Evolutionary conservation across 257 asterid species (phyloP).

Genomic region (Parsonsia alboflavescens): DNA sequence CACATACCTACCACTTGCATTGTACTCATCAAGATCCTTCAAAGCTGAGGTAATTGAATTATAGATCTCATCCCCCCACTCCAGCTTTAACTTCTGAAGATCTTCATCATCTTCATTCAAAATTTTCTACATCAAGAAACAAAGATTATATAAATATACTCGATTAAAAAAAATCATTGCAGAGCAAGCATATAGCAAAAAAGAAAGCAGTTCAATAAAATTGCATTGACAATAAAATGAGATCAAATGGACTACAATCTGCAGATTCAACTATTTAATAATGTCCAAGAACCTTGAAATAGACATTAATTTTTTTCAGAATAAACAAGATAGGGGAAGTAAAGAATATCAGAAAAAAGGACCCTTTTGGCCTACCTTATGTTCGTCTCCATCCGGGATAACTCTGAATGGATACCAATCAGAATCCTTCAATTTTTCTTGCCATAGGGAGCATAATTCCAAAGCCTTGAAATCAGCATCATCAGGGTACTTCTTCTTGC

Average conservation of each 20-base stretch:
- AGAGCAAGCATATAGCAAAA: not conserved
- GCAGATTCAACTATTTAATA: not conserved
- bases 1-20: conserved; percentile 42
- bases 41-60: conserved; percentile 28
- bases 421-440: conserved; percentile 48
- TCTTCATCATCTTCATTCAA: conserved; percentile 27
- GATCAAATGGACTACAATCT: not conserved
- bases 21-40: conserved; percentile 36
- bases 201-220: not conserved
- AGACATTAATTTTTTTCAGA: not conserved
- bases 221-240: not conserved
- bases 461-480: conserved; percentile 56
- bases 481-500: conserved; percentile 43
- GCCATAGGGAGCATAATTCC: conserved; percentile 60
- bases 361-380: conserved; percentile 30
- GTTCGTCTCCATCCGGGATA: conserved; percentile 29
- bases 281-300: not conserved
- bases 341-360: conserved; percentile 1
- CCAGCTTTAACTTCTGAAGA: conserved; percentile 21
- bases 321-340: not conserved
- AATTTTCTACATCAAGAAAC: conserved; percentile 20
- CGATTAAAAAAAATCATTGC: not conserved
- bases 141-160: conserved; percentile 4
- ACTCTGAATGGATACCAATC: conserved; percentile 68
- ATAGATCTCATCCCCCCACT: conserved; percentile 35